Evolutionary conservation across 2,329 filamentous ascomycete genomes (phyloP).

Genomic region (Trichophyton benhamiae): DNA sequence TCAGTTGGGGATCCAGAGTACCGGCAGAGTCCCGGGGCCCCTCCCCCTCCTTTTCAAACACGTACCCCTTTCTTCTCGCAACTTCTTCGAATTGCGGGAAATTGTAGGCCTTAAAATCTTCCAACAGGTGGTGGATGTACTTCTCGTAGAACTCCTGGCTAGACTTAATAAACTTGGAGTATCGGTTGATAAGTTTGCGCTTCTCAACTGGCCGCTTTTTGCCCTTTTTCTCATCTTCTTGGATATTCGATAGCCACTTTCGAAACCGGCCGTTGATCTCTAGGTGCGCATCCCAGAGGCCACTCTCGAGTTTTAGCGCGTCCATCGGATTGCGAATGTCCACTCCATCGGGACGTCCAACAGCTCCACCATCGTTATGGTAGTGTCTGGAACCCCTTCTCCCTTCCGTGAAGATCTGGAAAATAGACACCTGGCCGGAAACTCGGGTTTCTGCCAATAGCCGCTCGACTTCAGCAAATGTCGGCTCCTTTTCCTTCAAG

Average conservation of each 20-base stretch:
- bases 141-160: slow-evolving; percentile 80
- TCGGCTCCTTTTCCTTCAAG: slow-evolving; percentile 39
- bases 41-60: slow-evolving; percentile 30
- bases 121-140: slow-evolving; percentile 64
- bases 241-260: slow-evolving; percentile 49
- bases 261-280: slow-evolving; percentile 69
- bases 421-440: slow-evolving; percentile 1
- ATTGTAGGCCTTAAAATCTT: slow-evolving; percentile 29
- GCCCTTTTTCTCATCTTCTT: slow-evolving; percentile 31
- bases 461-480: slow-evolving; percentile 39
- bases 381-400: not conserved
- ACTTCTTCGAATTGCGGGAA: slow-evolving; percentile 48
- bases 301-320: slow-evolving; percentile 48
- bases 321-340: slow-evolving; percentile 35
- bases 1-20: slow-evolving; percentile 36
- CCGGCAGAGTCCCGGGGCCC: slow-evolving; percentile 24
- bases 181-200: slow-evolving; percentile 70
- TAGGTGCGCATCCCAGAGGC: slow-evolving; percentile 68
- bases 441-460: slow-evolving; percentile 27
- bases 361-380: not conserved
- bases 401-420: not conserved
- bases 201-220: slow-evolving; percentile 49
- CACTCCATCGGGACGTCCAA: not conserved
- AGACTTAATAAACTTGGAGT: slow-evolving; percentile 72
- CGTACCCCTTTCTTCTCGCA: slow-evolving; percentile 36